These are phyloP conservation scores for Neurospora tetrasperma DNA, from an alignment of 495 filamentous ascomycete genomes.

Conservation along the genomic window DNA sequence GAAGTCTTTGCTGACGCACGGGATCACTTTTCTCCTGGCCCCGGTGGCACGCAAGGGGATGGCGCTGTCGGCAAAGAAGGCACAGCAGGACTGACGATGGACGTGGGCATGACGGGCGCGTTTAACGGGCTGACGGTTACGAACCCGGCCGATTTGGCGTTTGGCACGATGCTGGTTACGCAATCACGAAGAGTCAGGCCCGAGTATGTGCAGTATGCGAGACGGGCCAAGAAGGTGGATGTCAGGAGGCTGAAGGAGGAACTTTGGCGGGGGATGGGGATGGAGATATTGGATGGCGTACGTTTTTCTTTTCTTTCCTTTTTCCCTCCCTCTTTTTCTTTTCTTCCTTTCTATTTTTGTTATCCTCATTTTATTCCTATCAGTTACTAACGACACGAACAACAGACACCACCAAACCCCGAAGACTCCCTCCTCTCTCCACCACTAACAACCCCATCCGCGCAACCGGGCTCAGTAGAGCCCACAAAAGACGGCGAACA, in stretches of 20 bases:
- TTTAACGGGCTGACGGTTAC: slow-evolving; percentile 39
- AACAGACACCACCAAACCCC: neutral
- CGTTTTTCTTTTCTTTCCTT: slow-evolving; percentile 10
- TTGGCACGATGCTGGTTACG: slow-evolving; percentile 90
- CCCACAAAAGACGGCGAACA: neutral
- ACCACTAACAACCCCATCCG: slow-evolving; percentile 24
- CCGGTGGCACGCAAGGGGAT: slow-evolving; percentile 38
- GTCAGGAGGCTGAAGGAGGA: slow-evolving; percentile 89
- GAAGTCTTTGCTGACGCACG: slow-evolving; percentile 80
- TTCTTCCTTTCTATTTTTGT: neutral
- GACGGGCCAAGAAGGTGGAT: slow-evolving; percentile 98
- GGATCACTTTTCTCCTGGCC: slow-evolving; percentile 77
- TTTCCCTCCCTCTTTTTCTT: neutral
- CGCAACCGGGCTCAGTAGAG: neutral
- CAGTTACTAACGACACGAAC: neutral
- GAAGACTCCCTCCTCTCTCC: neutral
- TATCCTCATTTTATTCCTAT: neutral
- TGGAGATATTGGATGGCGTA: slow-evolving; percentile 38
- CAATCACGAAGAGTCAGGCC: slow-evolving; percentile 71
- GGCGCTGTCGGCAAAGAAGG: slow-evolving; percentile 3
- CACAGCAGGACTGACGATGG: slow-evolving; percentile 20
- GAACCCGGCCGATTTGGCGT: slow-evolving; percentile 50
- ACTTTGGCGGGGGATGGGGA: slow-evolving; percentile 83
- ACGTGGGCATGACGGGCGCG: slow-evolving; percentile 37
- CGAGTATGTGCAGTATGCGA: slow-evolving; percentile 93